Evolutionary conservation across 2,329 filamentous ascomycete genomes (phyloP).

Genomic region (Cordyceps militaris): DNA sequence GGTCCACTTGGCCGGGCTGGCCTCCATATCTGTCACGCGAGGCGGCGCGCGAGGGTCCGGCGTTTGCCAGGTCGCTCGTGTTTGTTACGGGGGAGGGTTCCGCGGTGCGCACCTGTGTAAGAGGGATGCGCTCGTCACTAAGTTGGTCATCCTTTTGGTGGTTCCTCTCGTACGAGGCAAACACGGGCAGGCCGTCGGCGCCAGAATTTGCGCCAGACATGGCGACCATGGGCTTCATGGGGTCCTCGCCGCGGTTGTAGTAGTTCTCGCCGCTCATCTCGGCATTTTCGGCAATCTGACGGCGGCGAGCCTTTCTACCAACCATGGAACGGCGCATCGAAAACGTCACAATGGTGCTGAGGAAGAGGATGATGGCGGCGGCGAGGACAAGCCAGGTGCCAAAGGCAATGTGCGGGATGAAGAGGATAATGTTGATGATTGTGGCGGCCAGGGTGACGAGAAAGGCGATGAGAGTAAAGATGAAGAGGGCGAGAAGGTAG

Average conservation of each 20-base stretch:
- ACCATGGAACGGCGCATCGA: conserved; percentile 91
- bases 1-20: conserved; percentile 37
- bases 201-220: conserved; percentile 49
- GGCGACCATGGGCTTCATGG: conserved; percentile 41
- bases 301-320: conserved; percentile 86
- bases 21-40: conserved; percentile 62
- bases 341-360: conserved; percentile 80
- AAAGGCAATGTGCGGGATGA: conserved; percentile 90
- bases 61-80: conserved; percentile 32
- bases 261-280: conserved; percentile 96
- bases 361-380: conserved; percentile 76
- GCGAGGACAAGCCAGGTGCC: conserved; percentile 89
- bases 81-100: conserved; percentile 45
- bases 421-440: conserved; percentile 86
- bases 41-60: conserved; percentile 31
- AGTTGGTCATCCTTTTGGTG: conserved; percentile 54
- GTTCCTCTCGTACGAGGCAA: conserved; percentile 58
- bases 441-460: conserved; percentile 80
- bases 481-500: conserved; percentile 78
- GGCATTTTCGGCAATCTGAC: conserved; percentile 84
- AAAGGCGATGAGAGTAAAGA: conserved; percentile 79
- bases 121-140: conserved; percentile 63
- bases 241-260: conserved; percentile 63
- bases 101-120: conserved; percentile 59
- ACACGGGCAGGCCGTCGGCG: conserved; percentile 42